Conservation (phyloP, 2,329 filamentous ascomycete species). For the Annulohypoxylon truncatum region DNA sequence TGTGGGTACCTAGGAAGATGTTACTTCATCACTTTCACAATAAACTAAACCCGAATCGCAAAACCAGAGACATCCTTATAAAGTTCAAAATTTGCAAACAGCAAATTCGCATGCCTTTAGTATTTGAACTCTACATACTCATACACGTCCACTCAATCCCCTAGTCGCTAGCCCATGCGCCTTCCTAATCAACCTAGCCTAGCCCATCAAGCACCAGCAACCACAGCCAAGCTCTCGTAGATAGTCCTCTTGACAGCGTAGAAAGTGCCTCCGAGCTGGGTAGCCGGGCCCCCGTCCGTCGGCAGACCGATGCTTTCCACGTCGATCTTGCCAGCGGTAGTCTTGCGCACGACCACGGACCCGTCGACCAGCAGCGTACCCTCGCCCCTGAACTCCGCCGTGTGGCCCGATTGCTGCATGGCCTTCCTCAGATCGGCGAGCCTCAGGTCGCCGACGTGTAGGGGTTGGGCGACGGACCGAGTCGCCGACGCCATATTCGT, state of each 20-base stretch:
- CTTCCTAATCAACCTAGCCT: neutral
- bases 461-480: constrained; percentile 81
- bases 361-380: constrained; percentile 92
- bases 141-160: neutral
- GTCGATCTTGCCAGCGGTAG: constrained; percentile 85
- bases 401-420: constrained; percentile 84
- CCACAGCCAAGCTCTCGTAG: constrained; percentile 92
- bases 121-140: constrained; percentile 19
- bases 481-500: constrained; percentile 75
- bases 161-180: neutral
- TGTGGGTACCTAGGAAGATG: neutral
- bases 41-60: neutral
- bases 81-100: neutral
- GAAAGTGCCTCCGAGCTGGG: constrained; percentile 73
- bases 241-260: constrained; percentile 90
- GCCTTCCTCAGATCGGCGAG: constrained; percentile 87
- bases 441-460: constrained; percentile 93
- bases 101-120: neutral
- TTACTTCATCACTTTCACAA: neutral
- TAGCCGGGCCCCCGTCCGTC: constrained; percentile 54
- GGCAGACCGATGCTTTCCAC: constrained; percentile 79
- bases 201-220: constrained; percentile 71
- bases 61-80: neutral
- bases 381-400: constrained; percentile 92
- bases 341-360: constrained; percentile 88